Percentiles rank a stretch among this genome's conserved stretches.
Evolutionary conservation across 805 yeast genomes (phyloP).

Genomic region (Candida nitratophila): DNA sequence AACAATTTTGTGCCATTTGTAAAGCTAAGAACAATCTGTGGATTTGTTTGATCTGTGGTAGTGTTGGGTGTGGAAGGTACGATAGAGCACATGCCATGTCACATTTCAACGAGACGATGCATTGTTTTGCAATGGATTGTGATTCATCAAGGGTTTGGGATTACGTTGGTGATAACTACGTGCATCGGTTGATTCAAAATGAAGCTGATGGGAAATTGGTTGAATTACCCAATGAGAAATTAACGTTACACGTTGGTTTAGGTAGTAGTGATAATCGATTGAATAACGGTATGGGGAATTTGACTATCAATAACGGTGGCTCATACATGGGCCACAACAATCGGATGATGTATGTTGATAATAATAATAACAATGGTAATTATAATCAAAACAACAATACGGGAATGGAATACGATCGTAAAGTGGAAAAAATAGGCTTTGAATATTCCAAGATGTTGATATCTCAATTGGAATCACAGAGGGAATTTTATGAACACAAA

Average conservation of each 20-base stretch:
- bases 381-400: too few species aligned
- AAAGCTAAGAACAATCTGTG: slow-evolving; percentile 57
- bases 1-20: slow-evolving; percentile 49
- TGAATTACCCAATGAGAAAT: slow-evolving; percentile 46
- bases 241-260: slow-evolving; percentile 1
- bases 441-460: slow-evolving; percentile 77
- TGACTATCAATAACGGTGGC: too few species aligned
- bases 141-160: slow-evolving; percentile 89
- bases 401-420: slow-evolving; percentile 25
- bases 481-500: slow-evolving; percentile 69
- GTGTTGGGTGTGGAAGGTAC: slow-evolving; percentile 88
- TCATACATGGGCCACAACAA: too few species aligned
- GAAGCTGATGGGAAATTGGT: slow-evolving; percentile 87
- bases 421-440: slow-evolving; percentile 51
- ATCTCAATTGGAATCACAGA: slow-evolving; percentile 78
- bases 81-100: slow-evolving; percentile 79
- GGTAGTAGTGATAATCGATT: neutral
- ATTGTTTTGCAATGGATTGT: slow-evolving; percentile 88
- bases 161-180: slow-evolving; percentile 85
- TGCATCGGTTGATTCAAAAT: slow-evolving; percentile 77
- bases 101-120: slow-evolving; percentile 72
- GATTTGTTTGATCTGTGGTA: slow-evolving; percentile 88
- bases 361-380: too few species aligned
- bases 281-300: too few species aligned
- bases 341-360: too few species aligned